Evolutionary conservation across 306 rosid genomes (phyloP).

Genomic region (Pterocarpus santalinus): DNA sequence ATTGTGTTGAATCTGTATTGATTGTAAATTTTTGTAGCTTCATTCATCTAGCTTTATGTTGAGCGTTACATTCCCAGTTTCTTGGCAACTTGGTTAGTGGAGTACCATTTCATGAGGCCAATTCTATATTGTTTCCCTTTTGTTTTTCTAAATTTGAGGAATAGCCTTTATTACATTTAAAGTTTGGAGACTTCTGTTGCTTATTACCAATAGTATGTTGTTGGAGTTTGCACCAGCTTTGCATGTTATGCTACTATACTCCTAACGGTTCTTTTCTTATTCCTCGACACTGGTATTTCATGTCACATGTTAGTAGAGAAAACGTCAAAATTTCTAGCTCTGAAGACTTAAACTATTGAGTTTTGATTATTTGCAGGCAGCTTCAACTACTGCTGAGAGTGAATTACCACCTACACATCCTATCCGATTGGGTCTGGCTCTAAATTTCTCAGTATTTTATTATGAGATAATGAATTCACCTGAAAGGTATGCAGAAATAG

Average conservation of each 20-base stretch:
- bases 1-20: not conserved
- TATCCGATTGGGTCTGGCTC: conserved; percentile 78
- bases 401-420: conserved; percentile 79
- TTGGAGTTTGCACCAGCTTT: conserved; percentile 15
- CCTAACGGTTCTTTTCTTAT: conserved; percentile 8
- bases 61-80: not conserved
- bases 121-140: not conserved
- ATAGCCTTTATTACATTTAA: not conserved
- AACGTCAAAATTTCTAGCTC: not conserved
- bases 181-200: not conserved
- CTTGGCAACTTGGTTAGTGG: not conserved
- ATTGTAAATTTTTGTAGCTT: not conserved
- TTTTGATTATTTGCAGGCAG: conserved; percentile 55
- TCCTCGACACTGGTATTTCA: not conserved
- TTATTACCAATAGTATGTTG: conserved; percentile 7
- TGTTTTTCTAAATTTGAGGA: conserved; percentile 17
- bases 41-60: not conserved
- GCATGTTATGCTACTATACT: not conserved
- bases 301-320: not conserved
- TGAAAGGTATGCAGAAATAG: conserved; percentile 63
- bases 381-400: conserved; percentile 71
- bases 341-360: not conserved
- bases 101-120: not conserved
- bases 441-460: conserved; percentile 85
- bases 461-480: conserved; percentile 86